Conservation (phyloP, 495 filamentous ascomycete species). For the Aspergillus bridgeri region DNA sequence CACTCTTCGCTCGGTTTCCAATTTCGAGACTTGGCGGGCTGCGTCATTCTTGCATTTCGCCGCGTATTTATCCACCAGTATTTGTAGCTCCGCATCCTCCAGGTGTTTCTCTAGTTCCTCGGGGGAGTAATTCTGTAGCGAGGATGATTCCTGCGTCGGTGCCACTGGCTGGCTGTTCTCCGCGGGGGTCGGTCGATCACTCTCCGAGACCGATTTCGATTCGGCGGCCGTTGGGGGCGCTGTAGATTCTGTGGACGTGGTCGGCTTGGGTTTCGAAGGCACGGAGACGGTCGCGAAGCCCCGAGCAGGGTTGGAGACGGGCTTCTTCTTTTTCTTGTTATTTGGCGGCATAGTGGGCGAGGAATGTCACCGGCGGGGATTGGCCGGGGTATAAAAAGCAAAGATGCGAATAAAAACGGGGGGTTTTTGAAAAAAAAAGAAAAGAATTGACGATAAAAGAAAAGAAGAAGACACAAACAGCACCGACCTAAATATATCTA, state of each 20-base stretch:
- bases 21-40: constrained; percentile 61
- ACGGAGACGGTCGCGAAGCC: constrained; percentile 91
- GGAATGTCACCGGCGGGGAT: constrained; percentile 2
- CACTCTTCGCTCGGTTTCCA: constrained; percentile 75
- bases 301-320: constrained; percentile 75
- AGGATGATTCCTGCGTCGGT: constrained; percentile 20
- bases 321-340: constrained; percentile 88
- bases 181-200: constrained; percentile 33
- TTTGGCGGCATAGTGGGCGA: constrained; percentile 59
- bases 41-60: constrained; percentile 66
- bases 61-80: constrained; percentile 75
- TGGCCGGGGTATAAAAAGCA: background rate
- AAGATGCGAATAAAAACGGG: background rate
- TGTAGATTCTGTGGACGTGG: constrained; percentile 21
- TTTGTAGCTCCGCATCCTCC: constrained; percentile 76
- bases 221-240: constrained; percentile 30
- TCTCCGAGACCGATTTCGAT: constrained; percentile 39
- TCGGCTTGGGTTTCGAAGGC: constrained; percentile 62
- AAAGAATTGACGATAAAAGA: background rate
- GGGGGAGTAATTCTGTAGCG: constrained; percentile 58
- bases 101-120: constrained; percentile 83
- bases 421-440: background rate
- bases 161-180: constrained; percentile 20
- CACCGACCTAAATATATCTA: background rate
- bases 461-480: background rate